These are phyloP conservation scores for Paecilomyces formosus DNA, from an alignment of 2,329 filamentous ascomycete species.

Conservation along the genomic window DNA sequence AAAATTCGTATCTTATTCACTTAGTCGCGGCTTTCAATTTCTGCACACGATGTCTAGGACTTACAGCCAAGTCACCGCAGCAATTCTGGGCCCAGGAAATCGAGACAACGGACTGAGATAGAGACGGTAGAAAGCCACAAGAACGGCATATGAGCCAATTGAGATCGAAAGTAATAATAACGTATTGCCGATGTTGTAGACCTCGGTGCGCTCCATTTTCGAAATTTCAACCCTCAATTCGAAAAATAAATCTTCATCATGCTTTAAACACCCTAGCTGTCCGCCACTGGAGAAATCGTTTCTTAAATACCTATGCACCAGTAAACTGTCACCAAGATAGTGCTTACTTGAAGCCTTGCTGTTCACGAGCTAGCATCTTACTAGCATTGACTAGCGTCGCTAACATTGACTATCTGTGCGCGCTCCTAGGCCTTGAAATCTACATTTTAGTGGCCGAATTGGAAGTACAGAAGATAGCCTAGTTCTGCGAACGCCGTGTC, in stretches of 20 bases:
- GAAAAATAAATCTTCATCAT: no score
- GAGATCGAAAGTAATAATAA: background rate
- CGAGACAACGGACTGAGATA: background rate
- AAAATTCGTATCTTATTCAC: constrained; percentile 8
- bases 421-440: no score
- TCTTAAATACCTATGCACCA: background rate
- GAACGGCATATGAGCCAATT: background rate
- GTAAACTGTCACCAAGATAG: background rate
- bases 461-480: background rate
- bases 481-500: background rate
- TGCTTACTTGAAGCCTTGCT: background rate
- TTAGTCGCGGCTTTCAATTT: background rate
- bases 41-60: background rate
- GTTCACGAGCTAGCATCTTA: background rate
- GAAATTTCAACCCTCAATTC: no score
- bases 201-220: background rate
- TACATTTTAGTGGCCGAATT: background rate
- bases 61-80: background rate
- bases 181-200: background rate
- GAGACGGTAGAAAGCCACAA: background rate
- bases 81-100: background rate
- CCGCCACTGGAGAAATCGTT: background rate
- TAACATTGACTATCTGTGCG: background rate
- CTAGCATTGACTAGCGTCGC: background rate
- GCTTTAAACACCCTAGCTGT: background rate